Evolutionary conservation across 805 yeast species (phyloP), one percentile per base, ranked within the genome.

Genomic region (Sungouiozyma intestinalis): DNA sequence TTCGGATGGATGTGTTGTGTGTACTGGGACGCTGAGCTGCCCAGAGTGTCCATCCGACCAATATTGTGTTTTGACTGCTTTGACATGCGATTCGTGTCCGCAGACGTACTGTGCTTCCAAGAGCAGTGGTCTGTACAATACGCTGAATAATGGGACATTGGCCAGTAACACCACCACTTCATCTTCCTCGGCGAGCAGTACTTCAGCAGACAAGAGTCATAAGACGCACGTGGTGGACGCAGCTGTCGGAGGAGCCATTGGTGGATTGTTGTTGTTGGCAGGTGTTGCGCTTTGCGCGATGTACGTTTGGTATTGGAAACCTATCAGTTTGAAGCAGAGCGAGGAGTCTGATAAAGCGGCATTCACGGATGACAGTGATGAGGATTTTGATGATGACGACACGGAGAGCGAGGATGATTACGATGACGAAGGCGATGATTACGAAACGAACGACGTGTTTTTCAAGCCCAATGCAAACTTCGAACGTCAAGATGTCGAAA

Each of bases 181-280:
- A 9, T 38, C 45, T 8, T 55, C 68, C 39, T 59, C 68, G 16
- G 81, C 49, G 27, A 42, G 42, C 36, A 29, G 17, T 24, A 36
- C 45, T 17, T 9, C 44, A 16, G 45, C 44, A 9, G 55, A 64
- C 8, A 40, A 69, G 16, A 81, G 85, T 4, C 38, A 37, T 24
- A 11, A n/a, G 4, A 41, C 19, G 19, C 85, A 79, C 5, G 71
- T 81, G 16, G 83, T 80, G 0, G 90, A 87, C 17, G 88, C 87
- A 19, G 78, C 79, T 1, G 72, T 77, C 2, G 88, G 84, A 16
- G 80, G 82, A 15, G 67, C 75, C 2, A 71, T 65, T 1, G 74
- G 68, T 5, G 54, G 74, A 0, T 63, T 64, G 0, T 50, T 64
- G 1, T 50, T 74, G 1, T 45, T 73, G 3, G 53, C 68, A 1